phyloP scores from a whole-genome alignment of 495 filamentous ascomycete species.

The Aspergillus nidulans region DNA sequence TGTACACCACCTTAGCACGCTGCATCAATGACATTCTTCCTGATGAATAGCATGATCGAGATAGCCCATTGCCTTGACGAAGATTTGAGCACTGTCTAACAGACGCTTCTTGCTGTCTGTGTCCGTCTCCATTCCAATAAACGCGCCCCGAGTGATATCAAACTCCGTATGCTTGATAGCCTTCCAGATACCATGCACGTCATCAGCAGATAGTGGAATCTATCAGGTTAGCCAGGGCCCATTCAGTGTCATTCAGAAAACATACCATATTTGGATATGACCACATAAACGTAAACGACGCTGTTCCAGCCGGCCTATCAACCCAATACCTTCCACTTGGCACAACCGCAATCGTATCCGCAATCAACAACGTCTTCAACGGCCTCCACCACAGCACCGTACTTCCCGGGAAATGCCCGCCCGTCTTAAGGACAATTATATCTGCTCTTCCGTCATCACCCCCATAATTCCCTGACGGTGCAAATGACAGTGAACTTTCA shows the following conservation, averaged over 20 bases:
- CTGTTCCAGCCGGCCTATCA: slow-evolving; percentile 54
- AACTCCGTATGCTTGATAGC: slow-evolving; percentile 49
- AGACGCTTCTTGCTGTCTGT: slow-evolving; percentile 57
- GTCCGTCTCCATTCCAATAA: slow-evolving; percentile 55
- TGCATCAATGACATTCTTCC: slow-evolving; percentile 15
- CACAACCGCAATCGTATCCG: slow-evolving; percentile 65
- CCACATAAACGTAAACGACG: slow-evolving; percentile 71
- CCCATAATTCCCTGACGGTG: neutral
- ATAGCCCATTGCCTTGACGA: slow-evolving; percentile 54
- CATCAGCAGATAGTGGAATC: slow-evolving; percentile 54
- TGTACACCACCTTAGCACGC: slow-evolving; percentile 1
- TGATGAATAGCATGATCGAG: slow-evolving; percentile 35
- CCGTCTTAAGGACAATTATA: slow-evolving; percentile 60
- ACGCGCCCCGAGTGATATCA: slow-evolving; percentile 60
- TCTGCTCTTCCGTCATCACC: slow-evolving; percentile 41
- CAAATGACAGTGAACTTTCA: slow-evolving; percentile 4
- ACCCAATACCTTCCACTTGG: slow-evolving; percentile 53
- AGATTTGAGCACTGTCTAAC: slow-evolving; percentile 72
- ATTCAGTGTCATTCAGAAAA: neutral
- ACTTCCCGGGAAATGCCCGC: slow-evolving; percentile 73
- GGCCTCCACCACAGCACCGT: slow-evolving; percentile 54
- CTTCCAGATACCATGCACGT: slow-evolving; percentile 44
- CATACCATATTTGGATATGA: slow-evolving; percentile 70
- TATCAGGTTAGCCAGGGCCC: slow-evolving; percentile 2
- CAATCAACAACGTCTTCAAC: slow-evolving; percentile 54